Base-by-base conservation (phyloP, 2,329 filamentous ascomycete genomes). In the Phialophora chinensis region DNA sequence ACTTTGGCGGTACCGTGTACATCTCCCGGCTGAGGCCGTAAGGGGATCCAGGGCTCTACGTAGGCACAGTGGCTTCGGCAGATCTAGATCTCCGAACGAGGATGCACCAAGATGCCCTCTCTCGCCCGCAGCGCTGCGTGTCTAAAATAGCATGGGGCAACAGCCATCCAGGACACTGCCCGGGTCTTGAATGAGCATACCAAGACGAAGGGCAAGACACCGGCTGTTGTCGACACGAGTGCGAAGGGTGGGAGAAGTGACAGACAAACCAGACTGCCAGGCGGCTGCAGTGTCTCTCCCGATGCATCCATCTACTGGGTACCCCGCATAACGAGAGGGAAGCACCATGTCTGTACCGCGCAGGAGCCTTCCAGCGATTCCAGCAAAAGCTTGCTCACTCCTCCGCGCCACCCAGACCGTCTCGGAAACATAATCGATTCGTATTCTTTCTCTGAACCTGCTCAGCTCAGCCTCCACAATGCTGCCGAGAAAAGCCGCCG, bases 391-490 rank as follows among this genome's bases (percentile, higher is more conserved):
- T 29, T 42, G 27, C 14, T 31, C 20, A 20, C 20, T 17, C 25
- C 23, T 52, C 8, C 23, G 3, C 8, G 49, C 49, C 49, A 52
- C 49, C 17, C 38, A 44, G 10, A 23, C 27, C 27, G 12, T 23
- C 55, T 47, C 55, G 33, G 55, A 58, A 47, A 58, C 6, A 42
- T 42, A 10, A 23, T 52, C 35, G 42, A 27, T 42, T 61, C 63
- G 50, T 52, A 53, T 65, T 2, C 38, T 38, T 17, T 14, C 20
- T 55, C 20, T 65, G 52, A 59, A 29, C 14, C 20, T 62, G 52
- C 33, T 66, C 58, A 62, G 63, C 63, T 66, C 63, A 66, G 63
- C 63, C 59, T 66, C 63, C 58, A 38, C 53, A 61, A 29, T 35
- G 38, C 44, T 61, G 58, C 63, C 63, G 58, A 38, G 42, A 12